A percentile compares a stretch with the other conserved stretches of the same genome.
These are phyloP conservation scores for Diaporthe helianthi DNA, from an alignment of 2,329 filamentous ascomycete genomes.

Conservation along the genomic window DNA sequence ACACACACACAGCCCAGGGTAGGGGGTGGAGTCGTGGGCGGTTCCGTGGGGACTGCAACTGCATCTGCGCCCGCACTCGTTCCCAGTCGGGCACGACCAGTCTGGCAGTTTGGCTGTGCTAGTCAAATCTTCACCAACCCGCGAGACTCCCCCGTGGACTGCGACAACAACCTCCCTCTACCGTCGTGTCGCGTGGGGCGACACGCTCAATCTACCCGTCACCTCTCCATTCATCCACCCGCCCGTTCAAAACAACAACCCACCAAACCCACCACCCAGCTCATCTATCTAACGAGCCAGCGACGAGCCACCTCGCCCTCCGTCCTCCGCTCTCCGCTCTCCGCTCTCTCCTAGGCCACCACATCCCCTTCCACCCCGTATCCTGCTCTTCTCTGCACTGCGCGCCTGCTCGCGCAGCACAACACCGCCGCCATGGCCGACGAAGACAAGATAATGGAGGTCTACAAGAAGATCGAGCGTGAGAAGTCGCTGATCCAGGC, in stretches of 20 bases:
- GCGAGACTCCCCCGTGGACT: constrained; percentile 27
- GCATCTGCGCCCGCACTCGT: constrained; percentile 7
- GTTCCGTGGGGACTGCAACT: constrained; percentile 28
- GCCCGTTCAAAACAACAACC: background rate
- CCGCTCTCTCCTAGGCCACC: background rate
- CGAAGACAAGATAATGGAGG: constrained; percentile 74
- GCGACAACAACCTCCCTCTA: constrained; percentile 24
- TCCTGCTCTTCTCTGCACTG: constrained; percentile 24
- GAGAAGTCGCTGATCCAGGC: constrained; percentile 95
- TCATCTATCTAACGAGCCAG: background rate
- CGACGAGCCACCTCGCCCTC: background rate
- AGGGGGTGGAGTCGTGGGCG: constrained; percentile 26
- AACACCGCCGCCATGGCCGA: constrained; percentile 64
- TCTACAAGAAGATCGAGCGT: constrained; percentile 96
- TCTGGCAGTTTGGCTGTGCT: background rate
- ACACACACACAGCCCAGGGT: constrained; percentile 23
- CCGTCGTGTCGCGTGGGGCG: constrained; percentile 33
- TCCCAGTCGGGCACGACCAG: constrained; percentile 18
- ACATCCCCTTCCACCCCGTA: background rate
- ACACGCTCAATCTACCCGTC: constrained; percentile 27
- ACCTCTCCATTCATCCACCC: background rate
- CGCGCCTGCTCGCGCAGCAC: constrained; percentile 36
- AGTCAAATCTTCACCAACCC: constrained; percentile 26
- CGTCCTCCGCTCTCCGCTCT: background rate
- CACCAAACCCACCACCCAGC: background rate